Conservation (phyloP, 495 filamentous ascomycete species). For the Daldinia concentrica region DNA sequence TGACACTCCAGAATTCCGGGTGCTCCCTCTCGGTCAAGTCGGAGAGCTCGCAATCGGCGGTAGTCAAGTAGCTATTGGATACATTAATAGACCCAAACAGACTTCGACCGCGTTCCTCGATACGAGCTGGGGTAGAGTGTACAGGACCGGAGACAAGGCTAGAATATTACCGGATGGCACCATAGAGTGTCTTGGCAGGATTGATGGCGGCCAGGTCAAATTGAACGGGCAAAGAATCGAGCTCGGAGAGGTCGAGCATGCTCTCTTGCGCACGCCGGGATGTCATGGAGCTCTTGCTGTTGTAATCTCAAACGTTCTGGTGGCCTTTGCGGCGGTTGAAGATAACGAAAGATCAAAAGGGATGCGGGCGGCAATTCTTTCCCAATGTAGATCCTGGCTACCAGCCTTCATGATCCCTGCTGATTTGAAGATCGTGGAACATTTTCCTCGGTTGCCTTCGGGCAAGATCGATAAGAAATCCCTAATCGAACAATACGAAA, state of each 20-base stretch:
- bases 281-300: constrained; percentile 66
- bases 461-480: constrained; percentile 78
- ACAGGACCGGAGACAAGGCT: constrained; percentile 88
- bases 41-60: constrained; percentile 90
- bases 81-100: constrained; percentile 83
- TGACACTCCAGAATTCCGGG: constrained; percentile 46
- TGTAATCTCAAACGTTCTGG: constrained; percentile 67
- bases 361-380: constrained; percentile 51
- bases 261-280: constrained; percentile 62
- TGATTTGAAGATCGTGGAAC: constrained; percentile 67
- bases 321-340: constrained; percentile 72
- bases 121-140: constrained; percentile 67
- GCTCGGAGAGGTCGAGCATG: constrained; percentile 83
- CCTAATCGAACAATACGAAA: constrained; percentile 65
- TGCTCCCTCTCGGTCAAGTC: constrained; percentile 70
- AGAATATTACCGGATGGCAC: constrained; percentile 71
- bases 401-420: constrained; percentile 81
- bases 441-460: constrained; percentile 76
- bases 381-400: constrained; percentile 74
- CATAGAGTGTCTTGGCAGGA: constrained; percentile 84
- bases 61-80: constrained; percentile 77
- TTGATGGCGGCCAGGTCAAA: constrained; percentile 81
- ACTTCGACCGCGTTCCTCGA: constrained; percentile 73
- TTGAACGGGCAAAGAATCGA: constrained; percentile 83
- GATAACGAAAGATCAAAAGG: constrained; percentile 39